Evolutionary conservation across 2,329 filamentous ascomycete genomes (phyloP), one percentile per base, ranked within the genome.

Genomic region (Aspergillus nomiae): DNA sequence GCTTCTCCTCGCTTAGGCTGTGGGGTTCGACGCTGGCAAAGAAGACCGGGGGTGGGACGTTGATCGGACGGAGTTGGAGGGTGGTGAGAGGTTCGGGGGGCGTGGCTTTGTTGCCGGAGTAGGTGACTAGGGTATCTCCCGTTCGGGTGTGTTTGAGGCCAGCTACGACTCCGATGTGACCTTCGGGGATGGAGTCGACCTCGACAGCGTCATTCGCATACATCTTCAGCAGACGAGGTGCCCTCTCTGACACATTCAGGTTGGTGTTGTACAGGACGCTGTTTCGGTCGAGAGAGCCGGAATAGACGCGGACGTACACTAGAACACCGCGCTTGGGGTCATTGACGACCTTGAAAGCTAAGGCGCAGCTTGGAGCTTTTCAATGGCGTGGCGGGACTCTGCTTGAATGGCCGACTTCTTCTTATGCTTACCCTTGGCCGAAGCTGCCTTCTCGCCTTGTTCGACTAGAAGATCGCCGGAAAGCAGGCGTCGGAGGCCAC

Each of bases 261-360:
- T 92, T 92, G 12, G 94, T 95, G 75, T 98, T 98, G 87, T 90
- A 98, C 30, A 96, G 86, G 3, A 88, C 81, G 11, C 88, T 85
- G 68, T 92, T 92, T 54, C 89, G 89, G 62, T 88, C 87, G 59
- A 99, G 81, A 2, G 87, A 86, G 11, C 95, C 95, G 30, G 92
- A 91, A 77, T 98, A 98, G 9, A 97, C 92, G 46, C 95, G 89
- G 11, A 98, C 90, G 73, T 96, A 98, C 65, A 96, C 93, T 63
- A 98, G 84, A 59, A 96, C 90, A 21, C 95, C 95, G 61, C 93
- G 89, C 67, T 90, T 90, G 10, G 91, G 83, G 72, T 98, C 94
- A 68, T 94, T 90, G 67, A 95, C 92, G 7, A 98, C 95, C 78
- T 99, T 99, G 85, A 98, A 99, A 9, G 89, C 89, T 28, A 92